Evolutionary conservation across 108 stramenopile genomes (phyloP).

Genomic region (Cyclotella baltica): DNA sequence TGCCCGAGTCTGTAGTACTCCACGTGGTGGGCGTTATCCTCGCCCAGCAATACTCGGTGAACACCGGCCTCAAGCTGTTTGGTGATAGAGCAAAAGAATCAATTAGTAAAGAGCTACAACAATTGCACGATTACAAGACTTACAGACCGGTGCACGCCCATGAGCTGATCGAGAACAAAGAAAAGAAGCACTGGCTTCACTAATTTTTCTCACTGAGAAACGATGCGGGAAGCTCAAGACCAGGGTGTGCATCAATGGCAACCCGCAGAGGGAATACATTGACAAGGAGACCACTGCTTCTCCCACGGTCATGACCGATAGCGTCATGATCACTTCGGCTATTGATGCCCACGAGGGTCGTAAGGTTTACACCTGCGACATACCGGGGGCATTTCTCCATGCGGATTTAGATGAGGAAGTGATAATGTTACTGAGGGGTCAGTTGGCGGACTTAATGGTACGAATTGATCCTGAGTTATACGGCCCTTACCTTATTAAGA

Average conservation of each 20-base stretch:
- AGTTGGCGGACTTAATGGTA: too few species aligned
- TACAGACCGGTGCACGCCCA: not conserved
- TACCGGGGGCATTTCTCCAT: too few species aligned
- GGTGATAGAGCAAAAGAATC: not conserved
- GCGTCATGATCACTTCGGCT: too few species aligned
- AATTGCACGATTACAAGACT: too few species aligned
- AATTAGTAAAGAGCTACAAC: too few species aligned
- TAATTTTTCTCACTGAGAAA: not conserved
- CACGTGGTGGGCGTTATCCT: not conserved
- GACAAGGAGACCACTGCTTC: too few species aligned
- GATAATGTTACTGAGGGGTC: not conserved
- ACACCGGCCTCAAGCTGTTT: not conserved
- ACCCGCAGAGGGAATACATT: too few species aligned
- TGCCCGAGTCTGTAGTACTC: too few species aligned
- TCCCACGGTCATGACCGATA: too few species aligned
- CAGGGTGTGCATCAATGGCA: not conserved
- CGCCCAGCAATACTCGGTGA: not conserved
- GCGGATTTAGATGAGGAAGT: not conserved
- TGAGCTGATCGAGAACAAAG: not conserved
- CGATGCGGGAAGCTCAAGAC: not conserved
- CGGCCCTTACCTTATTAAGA: too few species aligned
- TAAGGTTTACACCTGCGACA: not conserved
- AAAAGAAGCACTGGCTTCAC: not conserved
- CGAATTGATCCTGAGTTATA: too few species aligned
- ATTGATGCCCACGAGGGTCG: not conserved